Percentiles rank a stretch among this genome's conserved stretches.
These are phyloP conservation scores for Rhizopus stolonifer DNA, from an alignment of 371 early-diverging fungal genomes.

Conservation along the genomic window DNA sequence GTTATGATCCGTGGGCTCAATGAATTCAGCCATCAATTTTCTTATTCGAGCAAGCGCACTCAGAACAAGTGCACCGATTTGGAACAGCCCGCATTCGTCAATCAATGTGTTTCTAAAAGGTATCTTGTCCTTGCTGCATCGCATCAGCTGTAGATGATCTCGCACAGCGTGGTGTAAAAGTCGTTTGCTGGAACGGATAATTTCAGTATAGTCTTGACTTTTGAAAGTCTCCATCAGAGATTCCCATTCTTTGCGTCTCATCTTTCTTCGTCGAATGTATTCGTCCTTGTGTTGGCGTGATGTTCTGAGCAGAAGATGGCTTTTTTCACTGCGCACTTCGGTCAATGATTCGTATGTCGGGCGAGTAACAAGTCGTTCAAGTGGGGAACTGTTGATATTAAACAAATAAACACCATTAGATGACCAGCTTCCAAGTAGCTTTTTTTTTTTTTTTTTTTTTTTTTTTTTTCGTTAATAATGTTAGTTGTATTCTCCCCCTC, in stretches of 20 bases:
- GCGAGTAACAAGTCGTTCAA: background rate
- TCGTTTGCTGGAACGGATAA: background rate
- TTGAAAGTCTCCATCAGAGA: background rate
- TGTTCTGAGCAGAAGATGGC: background rate
- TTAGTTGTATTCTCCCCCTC: background rate
- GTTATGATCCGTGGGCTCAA: conserved; percentile 4
- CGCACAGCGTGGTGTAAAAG: background rate
- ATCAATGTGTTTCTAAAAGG: background rate
- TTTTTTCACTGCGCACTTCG: background rate
- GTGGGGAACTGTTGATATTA: conserved; percentile 47
- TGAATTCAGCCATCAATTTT: background rate
- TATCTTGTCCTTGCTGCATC: background rate
- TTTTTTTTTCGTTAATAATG: too few species aligned
- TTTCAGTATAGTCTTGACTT: background rate
- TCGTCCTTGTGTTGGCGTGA: background rate
- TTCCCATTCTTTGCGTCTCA: background rate
- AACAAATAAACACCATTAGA: conserved; percentile 59
- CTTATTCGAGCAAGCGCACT: background rate
- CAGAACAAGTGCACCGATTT: background rate
- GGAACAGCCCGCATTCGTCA: background rate
- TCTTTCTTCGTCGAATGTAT: background rate
- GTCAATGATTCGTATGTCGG: background rate
- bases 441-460: too few species aligned
- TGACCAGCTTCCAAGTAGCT: conserved; percentile 67
- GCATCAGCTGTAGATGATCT: background rate